phyloP scores from a whole-genome alignment of 228 moss, liverwort and hornwort species.

The Sphagnum magellanicum region DNA sequence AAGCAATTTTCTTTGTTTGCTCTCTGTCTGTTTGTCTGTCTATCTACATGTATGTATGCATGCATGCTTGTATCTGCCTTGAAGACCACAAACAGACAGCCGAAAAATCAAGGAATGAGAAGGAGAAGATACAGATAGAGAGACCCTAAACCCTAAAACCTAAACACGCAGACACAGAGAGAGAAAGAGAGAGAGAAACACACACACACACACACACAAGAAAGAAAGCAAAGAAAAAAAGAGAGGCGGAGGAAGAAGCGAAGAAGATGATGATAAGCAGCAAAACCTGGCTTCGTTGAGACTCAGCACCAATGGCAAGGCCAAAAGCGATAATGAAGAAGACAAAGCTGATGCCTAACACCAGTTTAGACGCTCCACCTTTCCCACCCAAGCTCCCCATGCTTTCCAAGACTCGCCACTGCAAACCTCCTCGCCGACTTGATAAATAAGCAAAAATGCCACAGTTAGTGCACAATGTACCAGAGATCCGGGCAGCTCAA shows the following conservation, averaged over 20 bases:
- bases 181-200: background rate
- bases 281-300: conserved; percentile 36
- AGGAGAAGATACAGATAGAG: background rate
- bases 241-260: background rate
- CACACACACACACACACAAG: too few species aligned
- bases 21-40: too few species aligned
- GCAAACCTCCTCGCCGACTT: too few species aligned
- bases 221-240: background rate
- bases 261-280: background rate
- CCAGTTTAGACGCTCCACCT: conserved; percentile 26
- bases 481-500: too few species aligned
- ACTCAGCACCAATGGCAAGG: conserved; percentile 33
- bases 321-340: conserved; percentile 38
- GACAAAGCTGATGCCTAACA: conserved; percentile 11
- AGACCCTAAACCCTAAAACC: background rate
- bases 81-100: too few species aligned
- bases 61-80: too few species aligned
- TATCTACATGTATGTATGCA: too few species aligned
- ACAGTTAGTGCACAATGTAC: too few species aligned
- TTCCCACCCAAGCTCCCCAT: conserved; percentile 6
- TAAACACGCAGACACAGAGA: background rate
- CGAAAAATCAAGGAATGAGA: too few species aligned
- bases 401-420: background rate
- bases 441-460: too few species aligned
- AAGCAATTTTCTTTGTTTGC: background rate